Evolutionary conservation across 1,139 yeast genomes (phyloP).

Genomic region (Groenewaldozyma auringiensis): DNA sequence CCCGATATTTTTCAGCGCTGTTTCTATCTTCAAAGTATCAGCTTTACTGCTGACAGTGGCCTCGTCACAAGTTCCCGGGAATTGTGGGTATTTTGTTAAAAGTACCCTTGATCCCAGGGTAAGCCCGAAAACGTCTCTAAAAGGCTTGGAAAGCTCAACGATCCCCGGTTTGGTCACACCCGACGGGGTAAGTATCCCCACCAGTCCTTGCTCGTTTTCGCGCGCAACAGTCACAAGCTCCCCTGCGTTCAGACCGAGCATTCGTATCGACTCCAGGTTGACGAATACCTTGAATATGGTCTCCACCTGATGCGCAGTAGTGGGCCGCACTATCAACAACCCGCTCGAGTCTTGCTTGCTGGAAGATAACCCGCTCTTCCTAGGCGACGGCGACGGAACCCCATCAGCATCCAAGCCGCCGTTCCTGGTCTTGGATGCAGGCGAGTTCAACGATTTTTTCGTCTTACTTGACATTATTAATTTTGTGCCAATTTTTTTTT

Average conservation of each 20-base stretch:
- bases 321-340: slow-evolving; percentile 51
- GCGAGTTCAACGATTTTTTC: not conserved
- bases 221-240: slow-evolving; percentile 46
- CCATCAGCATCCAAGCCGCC: not conserved
- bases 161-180: slow-evolving; percentile 35
- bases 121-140: slow-evolving; percentile 50
- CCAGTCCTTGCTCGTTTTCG: slow-evolving; percentile 31
- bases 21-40: slow-evolving; percentile 15
- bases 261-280: slow-evolving; percentile 46
- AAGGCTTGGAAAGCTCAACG: slow-evolving; percentile 42
- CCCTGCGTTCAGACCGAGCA: slow-evolving; percentile 48
- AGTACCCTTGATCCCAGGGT: slow-evolving; percentile 66
- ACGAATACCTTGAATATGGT: slow-evolving; percentile 39
- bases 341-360: not conserved
- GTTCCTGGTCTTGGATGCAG: not conserved
- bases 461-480: not conserved
- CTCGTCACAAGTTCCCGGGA: slow-evolving; percentile 35
- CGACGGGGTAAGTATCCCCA: slow-evolving; percentile 24
- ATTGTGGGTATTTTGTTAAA: slow-evolving; percentile 45
- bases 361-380: not conserved
- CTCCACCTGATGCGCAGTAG: slow-evolving; percentile 28
- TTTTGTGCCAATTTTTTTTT: too few species aligned
- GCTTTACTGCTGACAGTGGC: slow-evolving; percentile 7
- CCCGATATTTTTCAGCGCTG: slow-evolving; percentile 21
- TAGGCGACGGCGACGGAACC: not conserved